Percentiles rank a stretch among this genome's conserved stretches.
Conservation (phyloP, 2,329 filamentous ascomycete species). For the Pseudonectria buxi region DNA sequence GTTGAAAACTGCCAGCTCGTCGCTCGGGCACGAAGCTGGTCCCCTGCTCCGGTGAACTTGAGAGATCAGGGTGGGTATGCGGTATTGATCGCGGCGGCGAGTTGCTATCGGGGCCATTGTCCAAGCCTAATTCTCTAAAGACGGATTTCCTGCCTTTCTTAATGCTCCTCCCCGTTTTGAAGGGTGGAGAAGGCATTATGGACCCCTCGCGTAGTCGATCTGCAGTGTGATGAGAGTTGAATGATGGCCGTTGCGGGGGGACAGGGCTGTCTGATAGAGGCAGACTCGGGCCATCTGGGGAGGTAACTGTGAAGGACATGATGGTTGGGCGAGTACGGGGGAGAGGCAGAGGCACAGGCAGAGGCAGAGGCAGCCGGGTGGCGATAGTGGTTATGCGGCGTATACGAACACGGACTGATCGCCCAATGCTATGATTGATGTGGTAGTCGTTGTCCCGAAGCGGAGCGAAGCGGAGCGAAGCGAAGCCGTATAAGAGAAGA, state of each 20-base stretch:
- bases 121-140: constrained; percentile 45
- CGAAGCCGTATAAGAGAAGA: too few species aligned
- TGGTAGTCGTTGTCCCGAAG: too few species aligned
- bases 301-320: constrained; percentile 16
- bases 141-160: constrained; percentile 44
- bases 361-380: constrained; percentile 13
- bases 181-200: constrained; percentile 29
- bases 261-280: constrained; percentile 4
- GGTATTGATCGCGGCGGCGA: constrained; percentile 26
- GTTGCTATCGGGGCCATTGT: constrained; percentile 25
- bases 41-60: too few species aligned
- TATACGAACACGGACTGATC: not conserved
- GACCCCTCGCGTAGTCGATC: constrained; percentile 45
- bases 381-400: constrained; percentile 4
- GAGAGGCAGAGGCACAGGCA: constrained; percentile 5
- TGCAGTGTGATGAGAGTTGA: constrained; percentile 44
- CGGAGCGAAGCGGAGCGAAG: too few species aligned
- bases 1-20: constrained; percentile 2
- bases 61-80: too few species aligned
- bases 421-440: too few species aligned
- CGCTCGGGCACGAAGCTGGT: too few species aligned
- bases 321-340: constrained; percentile 1
- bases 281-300: constrained; percentile 11
- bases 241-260: constrained; percentile 35
- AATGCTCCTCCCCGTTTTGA: constrained; percentile 39